These are phyloP conservation scores for Colletotrichum melonis DNA, from an alignment of 2,329 filamentous ascomycete genomes.

Conservation along the genomic window DNA sequence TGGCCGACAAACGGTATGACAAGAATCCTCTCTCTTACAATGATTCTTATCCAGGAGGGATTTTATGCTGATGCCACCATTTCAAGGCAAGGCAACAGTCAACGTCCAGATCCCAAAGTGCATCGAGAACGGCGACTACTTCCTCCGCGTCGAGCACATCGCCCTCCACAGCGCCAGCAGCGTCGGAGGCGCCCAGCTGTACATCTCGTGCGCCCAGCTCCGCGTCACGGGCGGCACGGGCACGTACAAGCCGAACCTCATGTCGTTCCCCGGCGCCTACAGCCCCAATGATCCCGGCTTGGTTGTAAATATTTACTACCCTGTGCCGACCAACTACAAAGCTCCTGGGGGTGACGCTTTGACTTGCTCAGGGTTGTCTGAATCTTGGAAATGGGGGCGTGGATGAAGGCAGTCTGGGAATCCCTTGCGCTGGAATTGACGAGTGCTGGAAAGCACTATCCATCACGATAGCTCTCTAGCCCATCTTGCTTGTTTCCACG, in stretches of 20 bases:
- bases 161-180: constrained; percentile 56
- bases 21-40: background rate
- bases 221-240: constrained; percentile 55
- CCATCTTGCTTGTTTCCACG: background rate
- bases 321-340: constrained; percentile 51
- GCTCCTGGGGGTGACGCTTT: constrained; percentile 36
- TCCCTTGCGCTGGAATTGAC: background rate
- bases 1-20: constrained; percentile 53
- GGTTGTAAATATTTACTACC: constrained; percentile 57
- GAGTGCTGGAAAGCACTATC: background rate
- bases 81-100: constrained; percentile 45
- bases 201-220: constrained; percentile 56
- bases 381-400: background rate
- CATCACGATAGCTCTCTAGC: no score
- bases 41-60: background rate
- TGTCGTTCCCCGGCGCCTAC: constrained; percentile 57
- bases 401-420: background rate
- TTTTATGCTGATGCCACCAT: background rate
- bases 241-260: constrained; percentile 48
- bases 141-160: constrained; percentile 61
- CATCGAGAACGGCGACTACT: constrained; percentile 60
- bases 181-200: constrained; percentile 57
- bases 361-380: constrained; percentile 50
- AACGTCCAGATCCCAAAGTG: constrained; percentile 55
- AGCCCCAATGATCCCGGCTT: constrained; percentile 53